A percentile compares a stretch with the other conserved stretches of the same genome.
Evolutionary conservation across 805 yeast genomes (phyloP).

Genomic region (Lipomyces starkeyi): DNA sequence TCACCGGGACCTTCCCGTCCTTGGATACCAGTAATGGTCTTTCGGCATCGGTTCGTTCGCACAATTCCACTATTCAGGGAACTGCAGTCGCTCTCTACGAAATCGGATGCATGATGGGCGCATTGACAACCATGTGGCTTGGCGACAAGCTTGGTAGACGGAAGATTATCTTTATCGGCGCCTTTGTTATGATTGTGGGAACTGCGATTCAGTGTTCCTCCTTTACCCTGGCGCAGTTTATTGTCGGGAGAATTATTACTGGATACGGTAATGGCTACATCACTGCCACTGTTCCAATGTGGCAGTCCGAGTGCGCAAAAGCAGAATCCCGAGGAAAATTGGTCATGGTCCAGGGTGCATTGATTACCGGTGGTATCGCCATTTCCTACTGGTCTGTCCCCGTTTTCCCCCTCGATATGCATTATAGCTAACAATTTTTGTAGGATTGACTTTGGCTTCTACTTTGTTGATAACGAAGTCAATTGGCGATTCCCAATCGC

Average conservation of each 20-base stretch:
- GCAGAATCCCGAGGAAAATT: constrained; percentile 70
- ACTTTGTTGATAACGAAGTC: constrained; percentile 53
- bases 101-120: constrained; percentile 77
- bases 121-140: constrained; percentile 61
- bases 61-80: constrained; percentile 31
- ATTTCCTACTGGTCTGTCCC: constrained; percentile 59
- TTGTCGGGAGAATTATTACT: constrained; percentile 72
- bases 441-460: constrained; percentile 69
- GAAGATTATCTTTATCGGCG: constrained; percentile 62
- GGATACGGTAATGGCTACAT: constrained; percentile 79
- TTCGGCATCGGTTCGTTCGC: neutral
- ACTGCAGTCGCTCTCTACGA: constrained; percentile 55
- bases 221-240: constrained; percentile 68
- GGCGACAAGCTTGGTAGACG: constrained; percentile 74
- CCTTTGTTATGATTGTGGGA: constrained; percentile 62
- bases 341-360: constrained; percentile 72
- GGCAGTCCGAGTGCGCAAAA: constrained; percentile 77
- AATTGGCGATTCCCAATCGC: constrained; percentile 84
- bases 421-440: no score
- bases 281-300: constrained; percentile 79
- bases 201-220: constrained; percentile 63
- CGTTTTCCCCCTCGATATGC: no score
- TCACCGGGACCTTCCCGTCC: constrained; percentile 23
- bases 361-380: constrained; percentile 73
- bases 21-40: constrained; percentile 8